Conservation (phyloP, 2,329 filamentous ascomycete species). For the Colletotrichum sp. region DNA sequence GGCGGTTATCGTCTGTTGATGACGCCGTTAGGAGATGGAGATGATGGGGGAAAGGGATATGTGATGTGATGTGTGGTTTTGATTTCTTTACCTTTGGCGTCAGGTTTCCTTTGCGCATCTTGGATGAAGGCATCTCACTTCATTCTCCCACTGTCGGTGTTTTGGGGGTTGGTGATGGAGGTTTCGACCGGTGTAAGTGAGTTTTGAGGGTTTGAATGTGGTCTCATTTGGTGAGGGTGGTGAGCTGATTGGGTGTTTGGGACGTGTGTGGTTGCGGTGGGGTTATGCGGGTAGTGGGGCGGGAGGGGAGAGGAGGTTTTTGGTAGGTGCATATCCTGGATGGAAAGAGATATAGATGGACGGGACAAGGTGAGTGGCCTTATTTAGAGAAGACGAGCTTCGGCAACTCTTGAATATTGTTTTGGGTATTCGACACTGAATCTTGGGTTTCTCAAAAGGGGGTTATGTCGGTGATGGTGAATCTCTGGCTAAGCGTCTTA, state of each 20-base stretch:
- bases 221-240: not conserved
- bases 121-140: not conserved
- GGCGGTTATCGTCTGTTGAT: constrained; percentile 48
- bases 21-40: not conserved
- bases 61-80: not conserved
- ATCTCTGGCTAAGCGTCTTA: not conserved
- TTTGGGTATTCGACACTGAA: not conserved
- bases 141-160: not conserved
- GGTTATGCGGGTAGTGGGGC: not conserved
- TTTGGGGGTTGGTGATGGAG: not conserved
- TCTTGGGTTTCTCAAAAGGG: not conserved
- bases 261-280: not conserved
- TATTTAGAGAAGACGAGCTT: not conserved
- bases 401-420: accelerated
- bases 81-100: constrained; percentile 15
- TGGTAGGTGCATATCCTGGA: not conserved
- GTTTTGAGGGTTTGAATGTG: not conserved
- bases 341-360: not conserved
- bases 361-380: not conserved
- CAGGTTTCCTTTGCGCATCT: constrained; percentile 22
- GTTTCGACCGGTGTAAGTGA: not conserved
- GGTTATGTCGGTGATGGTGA: not conserved
- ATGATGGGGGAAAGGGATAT: not conserved
- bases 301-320: not conserved
- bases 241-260: constrained; percentile 12